Base-by-base conservation (phyloP, 1,284 basidiomycete species). In the Tilletiaria anomala region DNA sequence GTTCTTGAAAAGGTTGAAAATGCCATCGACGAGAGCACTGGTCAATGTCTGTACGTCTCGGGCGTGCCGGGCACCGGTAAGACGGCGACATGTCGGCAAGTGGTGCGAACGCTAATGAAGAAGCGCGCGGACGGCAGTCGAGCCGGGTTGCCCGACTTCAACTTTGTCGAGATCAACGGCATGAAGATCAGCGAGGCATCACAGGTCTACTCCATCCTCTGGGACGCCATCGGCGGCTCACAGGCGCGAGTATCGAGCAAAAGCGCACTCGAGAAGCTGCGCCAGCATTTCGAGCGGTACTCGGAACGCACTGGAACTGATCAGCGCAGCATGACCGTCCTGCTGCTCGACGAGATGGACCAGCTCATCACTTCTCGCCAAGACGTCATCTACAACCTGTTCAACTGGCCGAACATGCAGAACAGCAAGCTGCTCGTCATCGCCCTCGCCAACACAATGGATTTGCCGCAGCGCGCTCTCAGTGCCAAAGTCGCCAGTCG, bases 381-480 rank as follows among this genome's bases (percentile, higher is more conserved):
- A 69, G 89, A 96, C 54, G 91, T 97, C 2, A 83, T 97, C 32
- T 97, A 97, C 71, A 96, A 96, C 67, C 91, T 97, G 70, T 97
- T 97, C 75, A 96, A 96, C 67, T 97, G 93, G 91, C 93, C 91
- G 1, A 89, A 86, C 8, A 73, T 91, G 44, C 75, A 77, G 0
- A 79, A 79, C 12, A 85, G 83, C 42, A 82, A 83, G 60, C 75
- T 99, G 12, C 80, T 96, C 39, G 91, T 99, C 2, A 77, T 99
- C 41, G 93, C 93, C 0, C 88, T 99, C 1, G 93, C 93, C 10
- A 97, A 97, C 66, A 89, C 91, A 19, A 93, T 96, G 83, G 91
- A 97, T 63, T 73, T 97, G 40, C 93, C 93, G 0, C 91, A 97
- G 68, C 76, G 91, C 19, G 82, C 82, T 11, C 81, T 99, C 75